These are phyloP conservation scores for Hordeum pubiflorum DNA, from an alignment of 202 grass and related monocot species.

Conservation along the genomic window DNA sequence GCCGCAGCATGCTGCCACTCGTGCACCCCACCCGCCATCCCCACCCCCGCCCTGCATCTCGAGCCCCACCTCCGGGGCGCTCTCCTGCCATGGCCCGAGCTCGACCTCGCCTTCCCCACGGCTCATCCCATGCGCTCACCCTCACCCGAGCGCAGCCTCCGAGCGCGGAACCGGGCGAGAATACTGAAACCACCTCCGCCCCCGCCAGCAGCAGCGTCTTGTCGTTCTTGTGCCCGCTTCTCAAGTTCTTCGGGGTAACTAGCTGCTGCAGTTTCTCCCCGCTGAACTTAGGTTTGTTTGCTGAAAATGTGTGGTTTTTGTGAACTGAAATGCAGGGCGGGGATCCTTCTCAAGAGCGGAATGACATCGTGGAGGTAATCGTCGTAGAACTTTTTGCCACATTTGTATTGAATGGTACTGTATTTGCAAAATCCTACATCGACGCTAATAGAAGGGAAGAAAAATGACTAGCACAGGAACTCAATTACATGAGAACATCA, in stretches of 20 bases:
- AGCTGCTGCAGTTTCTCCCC: background rate
- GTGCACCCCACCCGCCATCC: background rate
- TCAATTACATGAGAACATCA: background rate
- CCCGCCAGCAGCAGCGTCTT: constrained; percentile 40
- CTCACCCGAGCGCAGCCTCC: constrained; percentile 32
- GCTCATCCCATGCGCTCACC: background rate
- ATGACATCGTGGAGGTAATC: constrained; percentile 68
- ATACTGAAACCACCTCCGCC: background rate
- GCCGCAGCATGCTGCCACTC: constrained; percentile 18
- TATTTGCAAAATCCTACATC: background rate
- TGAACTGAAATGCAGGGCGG: constrained; percentile 44
- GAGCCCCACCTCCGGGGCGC: background rate
- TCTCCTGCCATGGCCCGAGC: background rate
- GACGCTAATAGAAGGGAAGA: background rate
- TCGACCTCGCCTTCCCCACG: background rate
- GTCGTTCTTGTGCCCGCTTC: constrained; percentile 77
- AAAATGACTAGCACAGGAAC: background rate
- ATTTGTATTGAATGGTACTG: background rate
- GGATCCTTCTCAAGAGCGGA: constrained; percentile 66
- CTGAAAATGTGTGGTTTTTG: background rate
- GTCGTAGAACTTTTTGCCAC: background rate
- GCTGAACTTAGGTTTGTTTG: background rate
- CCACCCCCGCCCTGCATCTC: background rate
- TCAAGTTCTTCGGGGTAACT: constrained; percentile 79
- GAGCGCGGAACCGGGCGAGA: constrained; percentile 6